Conservation (phyloP, 2,329 filamentous ascomycete genomes). For the Ophiocordyceps camponoti-saundersi region DNA sequence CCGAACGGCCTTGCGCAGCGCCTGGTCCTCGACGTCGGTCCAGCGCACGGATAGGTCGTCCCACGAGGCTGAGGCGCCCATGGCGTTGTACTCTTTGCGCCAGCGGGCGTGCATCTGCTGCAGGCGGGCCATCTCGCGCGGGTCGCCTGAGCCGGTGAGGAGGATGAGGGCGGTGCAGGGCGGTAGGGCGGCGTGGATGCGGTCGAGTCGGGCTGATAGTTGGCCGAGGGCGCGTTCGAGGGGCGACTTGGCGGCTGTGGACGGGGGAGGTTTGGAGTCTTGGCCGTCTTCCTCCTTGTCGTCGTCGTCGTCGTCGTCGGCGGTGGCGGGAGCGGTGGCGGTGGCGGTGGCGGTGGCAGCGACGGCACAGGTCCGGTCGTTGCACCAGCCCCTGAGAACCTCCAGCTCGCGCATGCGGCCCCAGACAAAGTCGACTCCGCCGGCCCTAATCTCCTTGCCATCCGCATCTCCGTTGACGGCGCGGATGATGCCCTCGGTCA, state of each 20-base stretch:
- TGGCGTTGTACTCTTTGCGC: slow-evolving; percentile 45
- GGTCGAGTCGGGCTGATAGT: slow-evolving; percentile 30
- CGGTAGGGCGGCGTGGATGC: slow-evolving; percentile 40
- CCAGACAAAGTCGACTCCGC: slow-evolving; percentile 51
- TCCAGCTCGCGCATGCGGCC: slow-evolving; percentile 49
- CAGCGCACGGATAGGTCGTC: slow-evolving; percentile 49
- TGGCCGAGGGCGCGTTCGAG: slow-evolving; percentile 29
- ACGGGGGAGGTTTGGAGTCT: not conserved
- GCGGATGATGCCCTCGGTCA: slow-evolving; percentile 35
- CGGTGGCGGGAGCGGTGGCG: slow-evolving; percentile 14
- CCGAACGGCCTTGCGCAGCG: slow-evolving; percentile 36
- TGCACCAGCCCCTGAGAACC: slow-evolving; percentile 51
- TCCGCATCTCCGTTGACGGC: slow-evolving; percentile 41
- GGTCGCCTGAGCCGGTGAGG: slow-evolving; percentile 50
- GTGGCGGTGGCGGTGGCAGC: slow-evolving; percentile 12
- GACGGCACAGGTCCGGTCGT: slow-evolving; percentile 29
- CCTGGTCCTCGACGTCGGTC: slow-evolving; percentile 51
- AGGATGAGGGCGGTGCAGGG: slow-evolving; percentile 49
- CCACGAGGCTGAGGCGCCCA: slow-evolving; percentile 40
- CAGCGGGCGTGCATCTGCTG: slow-evolving; percentile 43
- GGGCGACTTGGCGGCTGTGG: slow-evolving; percentile 5
- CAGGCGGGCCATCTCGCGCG: slow-evolving; percentile 46
- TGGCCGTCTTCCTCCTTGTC: no score
- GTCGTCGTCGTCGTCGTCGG: slow-evolving; percentile 3
- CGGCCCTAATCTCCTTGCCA: slow-evolving; percentile 36